A percentile compares a stretch with the other conserved stretches of the same genome.
Evolutionary conservation across 371 early-diverging fungal genomes (phyloP).

Genomic region (Amoeboradix gromovi): DNA sequence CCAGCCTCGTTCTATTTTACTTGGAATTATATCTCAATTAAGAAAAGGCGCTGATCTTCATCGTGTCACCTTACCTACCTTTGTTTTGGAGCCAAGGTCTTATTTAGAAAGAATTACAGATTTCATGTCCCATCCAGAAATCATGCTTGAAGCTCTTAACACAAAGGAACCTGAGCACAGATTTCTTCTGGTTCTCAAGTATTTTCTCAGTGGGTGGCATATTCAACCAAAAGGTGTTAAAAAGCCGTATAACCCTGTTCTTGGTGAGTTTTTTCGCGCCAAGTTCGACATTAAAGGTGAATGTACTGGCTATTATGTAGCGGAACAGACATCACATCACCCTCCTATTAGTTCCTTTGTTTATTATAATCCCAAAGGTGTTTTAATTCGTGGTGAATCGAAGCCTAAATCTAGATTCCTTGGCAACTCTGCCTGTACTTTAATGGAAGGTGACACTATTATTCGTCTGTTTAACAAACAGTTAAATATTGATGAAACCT

Average conservation of each 20-base stretch:
- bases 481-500: conserved; percentile 31
- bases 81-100: conserved; percentile 76
- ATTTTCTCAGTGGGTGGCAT: conserved; percentile 86
- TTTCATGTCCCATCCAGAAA: conserved; percentile 72
- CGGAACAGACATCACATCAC: conserved; percentile 90
- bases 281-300: conserved; percentile 35
- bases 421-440: conserved; percentile 65
- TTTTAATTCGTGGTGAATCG: conserved; percentile 49
- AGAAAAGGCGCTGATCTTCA: conserved; percentile 58
- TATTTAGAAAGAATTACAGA: conserved; percentile 83
- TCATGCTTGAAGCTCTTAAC: conserved; percentile 22
- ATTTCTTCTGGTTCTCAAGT: conserved; percentile 59
- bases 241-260: conserved; percentile 85
- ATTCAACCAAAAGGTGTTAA: conserved; percentile 83
- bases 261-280: conserved; percentile 73
- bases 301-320: conserved; percentile 32
- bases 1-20: conserved; percentile 48
- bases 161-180: conserved; percentile 39
- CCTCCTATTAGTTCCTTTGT: conserved; percentile 70
- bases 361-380: conserved; percentile 46
- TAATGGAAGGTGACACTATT: conserved; percentile 43
- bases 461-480: conserved; percentile 23
- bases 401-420: conserved; percentile 59
- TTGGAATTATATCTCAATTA: conserved; percentile 54
- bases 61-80: conserved; percentile 71